Evolutionary conservation across 352 stramenopile species (phyloP).

Genomic region (Phytopythium montanum): DNA sequence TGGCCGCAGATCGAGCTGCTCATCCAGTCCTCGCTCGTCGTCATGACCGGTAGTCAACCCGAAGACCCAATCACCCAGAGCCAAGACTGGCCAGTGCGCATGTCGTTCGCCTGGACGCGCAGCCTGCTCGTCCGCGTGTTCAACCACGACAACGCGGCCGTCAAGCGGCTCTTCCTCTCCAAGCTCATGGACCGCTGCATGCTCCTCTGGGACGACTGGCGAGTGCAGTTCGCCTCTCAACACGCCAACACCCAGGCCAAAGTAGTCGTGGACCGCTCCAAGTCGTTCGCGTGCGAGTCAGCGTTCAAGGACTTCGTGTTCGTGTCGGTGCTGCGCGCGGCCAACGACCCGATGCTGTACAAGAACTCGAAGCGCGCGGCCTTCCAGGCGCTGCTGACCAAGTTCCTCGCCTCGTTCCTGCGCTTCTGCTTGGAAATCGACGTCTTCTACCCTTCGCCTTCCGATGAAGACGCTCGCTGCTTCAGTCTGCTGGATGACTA

Average conservation of each 20-base stretch:
- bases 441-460: neutral
- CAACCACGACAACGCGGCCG: constrained; percentile 69
- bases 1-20: constrained; percentile 69
- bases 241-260: neutral
- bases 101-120: constrained; percentile 78
- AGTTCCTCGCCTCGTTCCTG: constrained; percentile 38
- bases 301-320: constrained; percentile 61
- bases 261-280: constrained; percentile 11
- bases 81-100: constrained; percentile 38
- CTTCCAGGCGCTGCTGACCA: constrained; percentile 29
- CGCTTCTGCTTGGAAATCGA: constrained; percentile 22
- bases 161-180: constrained; percentile 68
- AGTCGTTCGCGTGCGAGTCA: constrained; percentile 35
- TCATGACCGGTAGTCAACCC: neutral
- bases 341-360: constrained; percentile 76
- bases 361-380: constrained; percentile 44
- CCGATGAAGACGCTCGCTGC: neutral
- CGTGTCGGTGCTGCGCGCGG: constrained; percentile 36
- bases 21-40: constrained; percentile 37
- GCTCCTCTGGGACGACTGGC: constrained; percentile 1
- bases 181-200: constrained; percentile 59
- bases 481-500: constrained; percentile 18
- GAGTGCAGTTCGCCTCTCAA: neutral
- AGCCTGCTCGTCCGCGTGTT: constrained; percentile 70
- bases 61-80: neutral